phyloP scores from a whole-genome alignment of 768 basidiomycete genomes.

The Russula ochroleuca region DNA sequence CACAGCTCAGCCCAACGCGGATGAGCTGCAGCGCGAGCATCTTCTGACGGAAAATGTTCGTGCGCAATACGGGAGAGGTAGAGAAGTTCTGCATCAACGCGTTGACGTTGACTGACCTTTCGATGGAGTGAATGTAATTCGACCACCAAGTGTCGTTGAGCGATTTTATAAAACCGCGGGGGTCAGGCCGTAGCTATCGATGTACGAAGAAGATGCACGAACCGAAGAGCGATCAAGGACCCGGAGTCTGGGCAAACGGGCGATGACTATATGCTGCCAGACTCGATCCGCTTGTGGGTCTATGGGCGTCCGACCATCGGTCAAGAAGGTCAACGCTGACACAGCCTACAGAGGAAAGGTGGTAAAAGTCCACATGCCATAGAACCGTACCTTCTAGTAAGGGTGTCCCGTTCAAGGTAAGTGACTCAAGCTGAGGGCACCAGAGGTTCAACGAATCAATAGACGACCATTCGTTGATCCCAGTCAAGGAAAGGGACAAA shows the following conservation, averaged over 20 bases:
- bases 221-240: constrained; percentile 63
- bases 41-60: constrained; percentile 42
- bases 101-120: constrained; percentile 66
- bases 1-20: constrained; percentile 65
- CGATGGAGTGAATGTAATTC: background rate
- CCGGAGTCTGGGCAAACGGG: constrained; percentile 59
- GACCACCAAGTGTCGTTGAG: background rate
- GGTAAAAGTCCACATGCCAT: background rate
- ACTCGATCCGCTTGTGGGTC: constrained; percentile 39
- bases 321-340: background rate
- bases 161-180: constrained; percentile 2
- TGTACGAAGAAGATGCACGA: constrained; percentile 32
- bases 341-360: background rate
- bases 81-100: constrained; percentile 77
- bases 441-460: constrained; percentile 63
- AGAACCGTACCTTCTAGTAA: constrained; percentile 49
- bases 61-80: constrained; percentile 67
- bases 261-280: constrained; percentile 59
- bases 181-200: constrained; percentile 4
- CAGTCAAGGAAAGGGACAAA: constrained; percentile 62
- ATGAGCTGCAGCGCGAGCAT: constrained; percentile 45
- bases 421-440: constrained; percentile 61
- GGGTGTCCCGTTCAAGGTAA: constrained; percentile 62
- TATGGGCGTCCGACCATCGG: constrained; percentile 26
- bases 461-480: constrained; percentile 52